phyloP scores from a whole-genome alignment of 73 alveolate genomes.

The Tetrahymena elliotti region DNA sequence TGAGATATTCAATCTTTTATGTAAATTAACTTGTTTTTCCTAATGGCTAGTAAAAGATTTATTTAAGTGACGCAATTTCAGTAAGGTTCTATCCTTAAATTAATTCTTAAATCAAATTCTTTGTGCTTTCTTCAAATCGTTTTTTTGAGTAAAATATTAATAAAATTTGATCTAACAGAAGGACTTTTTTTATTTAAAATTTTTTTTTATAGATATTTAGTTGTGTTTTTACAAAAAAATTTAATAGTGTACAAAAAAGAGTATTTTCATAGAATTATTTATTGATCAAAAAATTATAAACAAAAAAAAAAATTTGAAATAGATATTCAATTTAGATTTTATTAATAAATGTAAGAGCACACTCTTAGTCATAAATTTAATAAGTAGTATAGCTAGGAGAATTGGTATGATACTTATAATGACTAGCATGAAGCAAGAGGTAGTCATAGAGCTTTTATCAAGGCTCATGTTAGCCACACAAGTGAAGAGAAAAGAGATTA shows the following conservation, averaged over 20 bases:
- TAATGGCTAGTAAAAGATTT: too few species aligned
- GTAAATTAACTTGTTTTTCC: too few species aligned
- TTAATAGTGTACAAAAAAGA: neutral
- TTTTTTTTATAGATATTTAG: neutral
- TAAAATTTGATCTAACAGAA: neutral
- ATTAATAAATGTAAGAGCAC: neutral
- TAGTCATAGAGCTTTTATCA: neutral
- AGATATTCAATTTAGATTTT: neutral
- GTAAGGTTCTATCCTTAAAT: too few species aligned
- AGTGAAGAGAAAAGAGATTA: constrained; percentile 8
- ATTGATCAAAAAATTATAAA: neutral
- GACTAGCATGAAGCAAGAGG: neutral
- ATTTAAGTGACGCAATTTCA: too few species aligned
- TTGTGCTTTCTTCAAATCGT: neutral
- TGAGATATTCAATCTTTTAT: too few species aligned
- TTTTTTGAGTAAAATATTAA: neutral
- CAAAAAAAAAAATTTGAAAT: neutral
- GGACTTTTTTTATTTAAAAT: neutral
- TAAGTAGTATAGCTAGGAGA: neutral
- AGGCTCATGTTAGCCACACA: neutral
- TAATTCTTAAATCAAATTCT: too few species aligned
- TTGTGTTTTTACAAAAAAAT: neutral
- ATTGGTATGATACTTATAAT: neutral
- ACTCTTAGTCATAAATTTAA: neutral
- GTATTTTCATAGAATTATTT: neutral